Evolutionary conservation across 768 basidiomycete species (phyloP).

Genomic region (Trichaptum fuscoviolaceum): DNA sequence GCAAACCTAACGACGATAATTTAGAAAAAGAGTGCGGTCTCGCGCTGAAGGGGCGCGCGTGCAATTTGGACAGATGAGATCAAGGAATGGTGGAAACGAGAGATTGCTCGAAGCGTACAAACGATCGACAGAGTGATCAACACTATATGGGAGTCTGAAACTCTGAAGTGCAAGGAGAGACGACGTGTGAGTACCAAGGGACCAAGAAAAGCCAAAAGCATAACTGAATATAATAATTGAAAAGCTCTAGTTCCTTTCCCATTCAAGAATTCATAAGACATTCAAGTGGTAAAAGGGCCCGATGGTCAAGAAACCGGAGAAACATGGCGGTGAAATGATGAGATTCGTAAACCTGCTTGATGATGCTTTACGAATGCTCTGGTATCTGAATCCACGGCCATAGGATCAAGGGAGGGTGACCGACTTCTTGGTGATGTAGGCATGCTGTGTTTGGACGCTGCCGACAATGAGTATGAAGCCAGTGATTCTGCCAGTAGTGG

Average conservation of each 20-base stretch:
- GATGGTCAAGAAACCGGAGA: neutral
- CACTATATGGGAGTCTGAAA: neutral
- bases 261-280: neutral
- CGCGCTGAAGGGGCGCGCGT: neutral
- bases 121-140: neutral
- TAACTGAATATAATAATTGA: slow-evolving; percentile 1
- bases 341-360: neutral
- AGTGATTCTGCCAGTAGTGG: slow-evolving; percentile 42
- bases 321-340: neutral
- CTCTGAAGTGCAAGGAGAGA: neutral
- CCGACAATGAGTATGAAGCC: slow-evolving; percentile 33
- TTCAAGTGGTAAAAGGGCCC: neutral
- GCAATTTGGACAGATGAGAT: neutral
- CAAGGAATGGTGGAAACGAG: neutral
- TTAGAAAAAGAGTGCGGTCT: neutral
- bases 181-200: neutral
- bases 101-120: neutral
- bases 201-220: neutral
- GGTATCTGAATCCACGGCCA: neutral
- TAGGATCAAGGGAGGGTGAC: neutral
- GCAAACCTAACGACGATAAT: neutral
- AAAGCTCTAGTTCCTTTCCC: neutral
- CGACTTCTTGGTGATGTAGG: neutral
- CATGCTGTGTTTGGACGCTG: neutral
- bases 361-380: neutral